Base-by-base conservation (phyloP, 2,329 filamentous ascomycete genomes). In the Trichoderma simmonsii region DNA sequence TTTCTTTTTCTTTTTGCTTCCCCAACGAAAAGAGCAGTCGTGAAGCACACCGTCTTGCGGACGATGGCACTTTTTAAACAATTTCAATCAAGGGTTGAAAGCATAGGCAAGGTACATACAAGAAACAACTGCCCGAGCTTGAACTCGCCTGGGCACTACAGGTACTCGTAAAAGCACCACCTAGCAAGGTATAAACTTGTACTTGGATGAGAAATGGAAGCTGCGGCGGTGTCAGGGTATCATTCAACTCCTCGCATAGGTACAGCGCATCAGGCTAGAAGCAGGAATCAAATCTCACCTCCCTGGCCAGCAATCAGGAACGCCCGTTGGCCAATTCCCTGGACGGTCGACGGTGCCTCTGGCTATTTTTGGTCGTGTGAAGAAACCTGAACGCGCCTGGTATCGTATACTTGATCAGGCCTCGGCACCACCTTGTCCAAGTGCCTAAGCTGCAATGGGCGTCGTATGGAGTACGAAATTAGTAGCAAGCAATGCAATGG, bases 321-420 rank as follows among this genome's bases (percentile, higher is more conserved):
- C 66, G 66, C 36, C 36, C 36, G 51, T 61, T 69, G 56, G 51
- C 39, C 36, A 54, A 61, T 69, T 60, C 66, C 56, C 56, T 26
- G 64, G 43, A 11, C 18, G 8, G 43, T 51, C 43, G 9, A 51
- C 43, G 43, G 43, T 67, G 15, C 51, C 64, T 57, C 14, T 36
- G 65, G 24, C 65, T 43, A 54, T 66, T 66, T 66, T 66, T 66
- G 48, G 63, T 24, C 63, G 43, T 24, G 21, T 68, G 54, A 67
- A 59, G 64, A 67, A 67, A 59, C 54, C 54, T 48, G 34, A 48
- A 68, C 30, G 63, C 18, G 39, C 28, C 26, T 21, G 34, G 60
- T 51, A 14, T 64, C 7, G 39, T 43, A 43, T 43, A 43, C 39
- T 54, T 32, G 24, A 59, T 32, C 60, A 36, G 43, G 48, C 48